Evolutionary conservation across 1,139 yeast genomes (phyloP).

Genomic region (Debaryomyces subglobosus): DNA sequence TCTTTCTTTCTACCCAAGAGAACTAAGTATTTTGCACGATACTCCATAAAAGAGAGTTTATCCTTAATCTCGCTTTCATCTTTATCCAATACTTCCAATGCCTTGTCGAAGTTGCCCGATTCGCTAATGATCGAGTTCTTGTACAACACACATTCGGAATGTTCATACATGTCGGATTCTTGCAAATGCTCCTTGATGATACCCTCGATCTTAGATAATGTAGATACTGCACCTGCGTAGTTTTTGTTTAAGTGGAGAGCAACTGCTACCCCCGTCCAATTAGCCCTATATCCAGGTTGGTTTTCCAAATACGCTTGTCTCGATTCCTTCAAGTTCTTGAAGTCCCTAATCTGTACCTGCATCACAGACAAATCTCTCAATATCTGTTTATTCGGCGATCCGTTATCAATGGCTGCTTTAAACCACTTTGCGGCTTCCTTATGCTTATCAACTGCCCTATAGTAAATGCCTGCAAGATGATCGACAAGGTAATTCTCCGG

Average conservation of each 20-base stretch:
- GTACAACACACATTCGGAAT: conserved; percentile 78
- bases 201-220: conserved; percentile 74
- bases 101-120: conserved; percentile 64
- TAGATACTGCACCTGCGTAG: conserved; percentile 65
- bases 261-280: conserved; percentile 89
- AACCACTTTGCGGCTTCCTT: conserved; percentile 81
- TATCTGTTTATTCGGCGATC: conserved; percentile 77
- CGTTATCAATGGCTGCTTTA: conserved; percentile 74
- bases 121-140: conserved; percentile 68
- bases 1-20: conserved; percentile 49
- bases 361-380: conserved; percentile 80
- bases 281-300: conserved; percentile 84
- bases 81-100: conserved; percentile 61
- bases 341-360: conserved; percentile 82
- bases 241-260: conserved; percentile 81
- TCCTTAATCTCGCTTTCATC: conserved; percentile 63
- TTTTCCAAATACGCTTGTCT: conserved; percentile 72
- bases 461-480: conserved; percentile 86
- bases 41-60: conserved; percentile 63
- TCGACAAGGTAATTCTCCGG: conserved; percentile 67
- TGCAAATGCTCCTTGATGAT: conserved; percentile 68
- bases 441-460: conserved; percentile 70
- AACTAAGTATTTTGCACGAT: conserved; percentile 61
- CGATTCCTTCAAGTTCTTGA: conserved; percentile 59
- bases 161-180: conserved; percentile 71